Percentiles rank a stretch among this genome's conserved stretches.
These are phyloP conservation scores for Amniculicola lignicola DNA, from an alignment of 495 filamentous ascomycete species.

Conservation along the genomic window DNA sequence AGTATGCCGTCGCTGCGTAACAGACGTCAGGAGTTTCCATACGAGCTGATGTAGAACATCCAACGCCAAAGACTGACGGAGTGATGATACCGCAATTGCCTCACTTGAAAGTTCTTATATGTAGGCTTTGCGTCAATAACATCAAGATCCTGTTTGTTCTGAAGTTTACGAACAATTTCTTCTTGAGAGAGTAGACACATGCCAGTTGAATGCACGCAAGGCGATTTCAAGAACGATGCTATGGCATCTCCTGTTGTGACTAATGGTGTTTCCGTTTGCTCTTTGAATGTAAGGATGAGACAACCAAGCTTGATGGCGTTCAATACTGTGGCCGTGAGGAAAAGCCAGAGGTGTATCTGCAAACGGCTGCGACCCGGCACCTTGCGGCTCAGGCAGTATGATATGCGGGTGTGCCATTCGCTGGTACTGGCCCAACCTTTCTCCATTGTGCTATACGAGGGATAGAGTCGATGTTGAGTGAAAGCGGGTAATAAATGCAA, in stretches of 20 bases:
- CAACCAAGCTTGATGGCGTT: slow-evolving; percentile 2
- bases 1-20: not conserved
- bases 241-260: slow-evolving; percentile 2
- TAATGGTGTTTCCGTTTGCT: not conserved
- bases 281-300: not conserved
- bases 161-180: not conserved
- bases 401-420: not conserved
- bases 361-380: slow-evolving; percentile 1
- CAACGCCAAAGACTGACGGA: not conserved
- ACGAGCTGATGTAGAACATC: slow-evolving; percentile 2
- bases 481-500: not conserved
- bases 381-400: slow-evolving; percentile 5
- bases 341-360: slow-evolving; percentile 6
- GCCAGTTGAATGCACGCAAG: not conserved
- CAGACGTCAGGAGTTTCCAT: not conserved
- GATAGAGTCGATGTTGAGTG: not conserved
- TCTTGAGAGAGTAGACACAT: not conserved
- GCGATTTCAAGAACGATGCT: slow-evolving; percentile 3
- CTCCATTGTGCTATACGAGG: not conserved
- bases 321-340: slow-evolving; percentile 4
- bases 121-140: not conserved
- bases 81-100: slow-evolving; percentile 3
- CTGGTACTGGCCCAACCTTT: slow-evolving; percentile 1
- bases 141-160: not conserved
- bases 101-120: not conserved